Percentiles rank a stretch among this genome's conserved stretches.
These are phyloP conservation scores for Mycogone perniciosa DNA, from an alignment of 2,329 filamentous ascomycete genomes.

Conservation along the genomic window DNA sequence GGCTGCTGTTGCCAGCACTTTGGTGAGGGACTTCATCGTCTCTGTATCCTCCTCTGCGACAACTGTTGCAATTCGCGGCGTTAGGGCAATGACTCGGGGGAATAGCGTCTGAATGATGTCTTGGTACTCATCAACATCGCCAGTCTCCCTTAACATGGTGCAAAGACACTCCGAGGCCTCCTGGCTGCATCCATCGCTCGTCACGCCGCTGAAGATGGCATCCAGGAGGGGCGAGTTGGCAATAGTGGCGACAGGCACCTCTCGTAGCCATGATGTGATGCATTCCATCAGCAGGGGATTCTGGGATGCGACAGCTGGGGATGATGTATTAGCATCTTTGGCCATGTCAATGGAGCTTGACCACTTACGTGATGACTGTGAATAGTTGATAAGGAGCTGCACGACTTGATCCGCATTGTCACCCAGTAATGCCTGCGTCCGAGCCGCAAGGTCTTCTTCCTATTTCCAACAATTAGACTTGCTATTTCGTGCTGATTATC, in stretches of 20 bases:
- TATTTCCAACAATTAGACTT: constrained; percentile 46
- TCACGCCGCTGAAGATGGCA: constrained; percentile 70
- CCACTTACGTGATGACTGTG: constrained; percentile 77
- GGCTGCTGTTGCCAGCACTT: constrained; percentile 86
- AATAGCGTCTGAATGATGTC: constrained; percentile 76
- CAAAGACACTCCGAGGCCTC: constrained; percentile 89
- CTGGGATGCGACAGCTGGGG: constrained; percentile 63
- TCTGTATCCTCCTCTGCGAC: constrained; percentile 80
- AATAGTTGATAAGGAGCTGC: constrained; percentile 79
- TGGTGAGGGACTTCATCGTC: constrained; percentile 78
- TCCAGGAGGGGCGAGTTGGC: constrained; percentile 80
- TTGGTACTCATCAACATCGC: constrained; percentile 86
- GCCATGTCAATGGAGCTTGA: neutral
- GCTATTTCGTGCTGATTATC: constrained; percentile 13
- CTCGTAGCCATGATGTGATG: constrained; percentile 92
- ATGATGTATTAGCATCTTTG: neutral
- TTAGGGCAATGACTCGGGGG: constrained; percentile 69
- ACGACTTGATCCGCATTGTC: constrained; percentile 88
- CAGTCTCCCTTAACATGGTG: constrained; percentile 83
- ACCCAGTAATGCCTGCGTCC: constrained; percentile 83
- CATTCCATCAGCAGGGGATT: constrained; percentile 92
- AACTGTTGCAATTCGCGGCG: constrained; percentile 67
- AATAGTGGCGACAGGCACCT: constrained; percentile 78
- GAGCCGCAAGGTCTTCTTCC: constrained; percentile 88
- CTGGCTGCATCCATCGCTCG: constrained; percentile 71